Conservation (phyloP, 192 early-diverging fungal species). For the Haplosporangium gracile region DNA sequence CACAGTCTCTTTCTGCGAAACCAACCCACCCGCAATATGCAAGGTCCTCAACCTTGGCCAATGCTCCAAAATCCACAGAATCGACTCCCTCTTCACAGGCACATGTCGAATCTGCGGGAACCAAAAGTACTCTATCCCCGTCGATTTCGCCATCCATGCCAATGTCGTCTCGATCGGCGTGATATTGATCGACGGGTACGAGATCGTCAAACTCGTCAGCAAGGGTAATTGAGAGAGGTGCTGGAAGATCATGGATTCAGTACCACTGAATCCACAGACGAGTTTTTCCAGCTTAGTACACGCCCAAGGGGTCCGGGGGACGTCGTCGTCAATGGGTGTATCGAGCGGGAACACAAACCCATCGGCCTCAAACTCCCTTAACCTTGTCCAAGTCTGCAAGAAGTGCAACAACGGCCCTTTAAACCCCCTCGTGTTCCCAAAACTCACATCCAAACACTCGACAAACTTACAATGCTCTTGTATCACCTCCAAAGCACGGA, state of each 20-base stretch:
- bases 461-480: slow-evolving; percentile 32
- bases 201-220: slow-evolving; percentile 29
- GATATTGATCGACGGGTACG: slow-evolving; percentile 27
- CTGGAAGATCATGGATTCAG: slow-evolving; percentile 43
- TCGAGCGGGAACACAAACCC: slow-evolving; percentile 42
- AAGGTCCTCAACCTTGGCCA: slow-evolving; percentile 43
- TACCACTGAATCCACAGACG: slow-evolving; percentile 45
- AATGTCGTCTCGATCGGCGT: slow-evolving; percentile 30
- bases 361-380: slow-evolving; percentile 41
- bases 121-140: slow-evolving; percentile 47
- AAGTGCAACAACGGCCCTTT: slow-evolving; percentile 32
- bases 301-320: slow-evolving; percentile 22
- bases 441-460: slow-evolving; percentile 38
- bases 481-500: slow-evolving; percentile 30
- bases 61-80: slow-evolving; percentile 35
- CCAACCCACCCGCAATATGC: slow-evolving; percentile 37
- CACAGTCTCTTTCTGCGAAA: slow-evolving; percentile 25
- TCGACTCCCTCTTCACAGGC: slow-evolving; percentile 5
- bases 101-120: slow-evolving; percentile 28
- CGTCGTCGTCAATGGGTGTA: slow-evolving; percentile 18
- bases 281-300: slow-evolving; percentile 41
- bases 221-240: slow-evolving; percentile 26
- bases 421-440: slow-evolving; percentile 25
- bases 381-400: slow-evolving; percentile 17
- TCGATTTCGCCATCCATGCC: slow-evolving; percentile 35